Percentiles rank a stretch among this genome's conserved stretches.
Conservation (phyloP, 2,329 filamentous ascomycete genomes). For the Calonectria pseudoreteaudii region DNA sequence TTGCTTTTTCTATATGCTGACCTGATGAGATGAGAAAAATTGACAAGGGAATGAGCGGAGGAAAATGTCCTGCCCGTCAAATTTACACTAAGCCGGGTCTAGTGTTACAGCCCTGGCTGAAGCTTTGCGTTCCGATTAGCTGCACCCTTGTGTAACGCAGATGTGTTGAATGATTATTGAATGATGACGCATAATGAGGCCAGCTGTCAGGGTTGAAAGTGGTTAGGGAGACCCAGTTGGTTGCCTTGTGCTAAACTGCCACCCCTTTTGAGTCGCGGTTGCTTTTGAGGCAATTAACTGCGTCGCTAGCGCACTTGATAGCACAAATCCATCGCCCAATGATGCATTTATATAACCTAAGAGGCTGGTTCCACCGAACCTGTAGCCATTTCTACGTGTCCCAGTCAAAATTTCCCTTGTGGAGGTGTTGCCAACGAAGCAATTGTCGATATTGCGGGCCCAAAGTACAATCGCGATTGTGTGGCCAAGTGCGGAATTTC, state of each 20-base stretch:
- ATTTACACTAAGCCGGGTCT: background rate
- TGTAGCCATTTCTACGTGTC: background rate
- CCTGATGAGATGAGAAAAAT: background rate
- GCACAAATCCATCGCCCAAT: background rate
- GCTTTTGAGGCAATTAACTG: background rate
- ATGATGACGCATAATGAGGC: background rate
- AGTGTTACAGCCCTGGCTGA: background rate
- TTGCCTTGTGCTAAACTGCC: background rate
- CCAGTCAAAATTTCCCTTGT: background rate
- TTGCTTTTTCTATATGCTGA: background rate
- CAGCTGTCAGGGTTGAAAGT: background rate
- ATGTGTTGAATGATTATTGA: background rate
- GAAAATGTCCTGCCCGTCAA: background rate
- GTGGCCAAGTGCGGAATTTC: background rate
- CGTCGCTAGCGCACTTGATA: background rate
- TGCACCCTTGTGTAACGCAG: background rate
- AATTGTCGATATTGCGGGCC: background rate
- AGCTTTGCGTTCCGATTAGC: background rate
- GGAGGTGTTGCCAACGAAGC: background rate
- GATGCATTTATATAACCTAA: background rate
- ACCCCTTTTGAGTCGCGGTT: background rate
- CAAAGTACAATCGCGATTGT: background rate
- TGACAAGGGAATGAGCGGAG: background rate
- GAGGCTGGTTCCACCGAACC: background rate
- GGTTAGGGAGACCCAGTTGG: background rate